Evolutionary conservation across 305 asterid species (phyloP), one percentile per base, ranked within the genome.

Genomic region (Solanum hybrid): DNA sequence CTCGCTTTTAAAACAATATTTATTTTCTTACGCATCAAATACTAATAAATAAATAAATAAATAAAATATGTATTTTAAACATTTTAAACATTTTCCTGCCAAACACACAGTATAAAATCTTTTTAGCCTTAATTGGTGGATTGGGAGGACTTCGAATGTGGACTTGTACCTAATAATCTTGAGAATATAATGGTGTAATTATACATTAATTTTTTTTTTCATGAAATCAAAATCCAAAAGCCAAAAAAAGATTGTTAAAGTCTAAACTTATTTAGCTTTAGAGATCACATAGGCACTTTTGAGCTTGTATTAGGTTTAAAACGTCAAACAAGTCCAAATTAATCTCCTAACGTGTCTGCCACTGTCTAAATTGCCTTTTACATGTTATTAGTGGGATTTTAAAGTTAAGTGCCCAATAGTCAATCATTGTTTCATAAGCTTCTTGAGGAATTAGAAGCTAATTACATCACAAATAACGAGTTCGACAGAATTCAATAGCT

Each of bases 281-380:
- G 42, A 3, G 75, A 60, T 60, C 27, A 60, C 0, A 51, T 84
- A 84, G 37, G 87, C 87, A 51, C 75, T 51, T 51, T 84, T 51
- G 75, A 20, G 42, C 42, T 84, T 84, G 26, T 42, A 84, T 51
- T 84, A 84, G 87, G 87, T 84, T 32, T 51, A 51, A 31, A 84
- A 51, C 31, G 87, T 51, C 87, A 84, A 84, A 84, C 31, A 51
- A 84, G 75, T 84, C 87, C 87, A 84, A 51, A 51, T 84, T 46
- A 84, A 56, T 84, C 17, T 31, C 20, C 22, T 84, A 84, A 84
- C 31, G 12, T 84, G 87, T 84, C 87, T 84, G 87, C 75, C 87
- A 84, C 87, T 84, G 75, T 84, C 87, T 84, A 84, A 84, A 29
- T 84, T 84, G 42, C 22, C 87, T 51, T 79, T 84, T 31, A 60